These are phyloP conservation scores for Cyberlindnera mrakii DNA, from an alignment of 805 yeast genomes.

Conservation along the genomic window DNA sequence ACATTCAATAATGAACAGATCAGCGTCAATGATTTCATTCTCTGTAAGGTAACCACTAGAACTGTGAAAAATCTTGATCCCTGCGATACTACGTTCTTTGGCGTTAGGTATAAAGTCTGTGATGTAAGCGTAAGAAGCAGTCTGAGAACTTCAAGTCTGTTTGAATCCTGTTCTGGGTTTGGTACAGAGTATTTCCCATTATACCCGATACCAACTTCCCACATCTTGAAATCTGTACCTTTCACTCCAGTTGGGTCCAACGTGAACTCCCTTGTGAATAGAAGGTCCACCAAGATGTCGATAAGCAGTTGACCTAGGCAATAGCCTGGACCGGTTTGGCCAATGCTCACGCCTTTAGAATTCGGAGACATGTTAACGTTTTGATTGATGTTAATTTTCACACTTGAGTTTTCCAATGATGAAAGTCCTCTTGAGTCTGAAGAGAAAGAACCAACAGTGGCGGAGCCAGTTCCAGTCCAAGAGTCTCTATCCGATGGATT, in stretches of 20 bases:
- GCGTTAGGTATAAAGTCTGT: constrained; percentile 46
- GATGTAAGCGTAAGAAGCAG: constrained; percentile 58
- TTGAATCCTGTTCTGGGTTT: constrained; percentile 44
- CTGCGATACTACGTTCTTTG: constrained; percentile 33
- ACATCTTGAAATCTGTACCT: constrained; percentile 38
- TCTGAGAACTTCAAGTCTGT: constrained; percentile 62
- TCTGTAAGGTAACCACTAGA: constrained; percentile 45
- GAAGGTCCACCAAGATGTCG: constrained; percentile 34
- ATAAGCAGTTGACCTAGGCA: constrained; percentile 33
- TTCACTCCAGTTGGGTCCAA: constrained; percentile 24
- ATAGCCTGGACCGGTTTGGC: constrained; percentile 4
- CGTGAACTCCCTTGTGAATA: constrained; percentile 56
- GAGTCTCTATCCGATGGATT: constrained; percentile 2
- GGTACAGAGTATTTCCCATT: constrained; percentile 27
- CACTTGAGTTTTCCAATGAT: constrained; percentile 12
- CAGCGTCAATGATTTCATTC: constrained; percentile 40
- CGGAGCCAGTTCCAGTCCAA: constrained; percentile 4
- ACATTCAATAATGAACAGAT: constrained; percentile 69
- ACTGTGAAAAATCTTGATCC: constrained; percentile 62
- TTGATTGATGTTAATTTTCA: constrained; percentile 16
- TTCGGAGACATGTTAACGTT: constrained; percentile 7
- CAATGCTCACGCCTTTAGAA: constrained; percentile 15
- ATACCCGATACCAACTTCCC: constrained; percentile 79
- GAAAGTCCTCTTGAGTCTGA: constrained; percentile 16
- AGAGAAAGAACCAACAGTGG: constrained; percentile 25